phyloP scores from a whole-genome alignment of 495 filamentous ascomycete genomes.

The Penicillium pancosmium region DNA sequence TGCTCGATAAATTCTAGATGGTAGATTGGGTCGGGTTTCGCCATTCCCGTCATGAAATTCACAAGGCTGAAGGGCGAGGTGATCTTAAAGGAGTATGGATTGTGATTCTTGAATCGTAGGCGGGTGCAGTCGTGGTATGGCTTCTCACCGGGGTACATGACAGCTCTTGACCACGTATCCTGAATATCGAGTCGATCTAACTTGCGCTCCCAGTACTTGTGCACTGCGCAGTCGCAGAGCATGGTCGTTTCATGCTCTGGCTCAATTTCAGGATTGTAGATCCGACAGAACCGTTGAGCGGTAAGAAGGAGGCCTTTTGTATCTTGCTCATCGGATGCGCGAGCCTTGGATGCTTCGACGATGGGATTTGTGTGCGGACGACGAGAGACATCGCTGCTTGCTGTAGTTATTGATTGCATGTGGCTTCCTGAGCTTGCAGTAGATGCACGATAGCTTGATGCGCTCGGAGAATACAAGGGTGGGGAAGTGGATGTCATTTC shows the following conservation, averaged over 20 bases:
- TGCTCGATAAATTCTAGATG: conserved; percentile 33
- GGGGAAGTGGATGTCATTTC: conserved; percentile 20
- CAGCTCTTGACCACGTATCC: conserved; percentile 47
- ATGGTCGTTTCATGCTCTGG: conserved; percentile 46
- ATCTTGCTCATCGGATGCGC: conserved; percentile 46
- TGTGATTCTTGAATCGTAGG: conserved; percentile 25
- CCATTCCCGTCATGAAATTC: conserved; percentile 14
- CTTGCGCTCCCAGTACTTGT: conserved; percentile 37
- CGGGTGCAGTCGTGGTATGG: conserved; percentile 39
- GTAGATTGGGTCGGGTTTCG: conserved; percentile 23
- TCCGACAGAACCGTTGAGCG: conserved; percentile 34
- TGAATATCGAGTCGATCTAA: conserved; percentile 36
- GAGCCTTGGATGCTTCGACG: conserved; percentile 37
- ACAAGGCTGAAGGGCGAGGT: conserved; percentile 28
- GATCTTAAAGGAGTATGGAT: conserved; percentile 36
- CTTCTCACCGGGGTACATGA: conserved; percentile 54
- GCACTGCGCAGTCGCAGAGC: conserved; percentile 35
- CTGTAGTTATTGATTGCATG: neutral
- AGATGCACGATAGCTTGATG: conserved; percentile 5
- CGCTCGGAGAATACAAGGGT: conserved; percentile 8
- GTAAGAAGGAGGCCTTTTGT: conserved; percentile 44
- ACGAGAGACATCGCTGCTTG: neutral
- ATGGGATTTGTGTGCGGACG: conserved; percentile 34
- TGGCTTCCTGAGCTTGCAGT: conserved; percentile 4
- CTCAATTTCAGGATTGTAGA: conserved; percentile 52